Percentiles rank a stretch among this genome's conserved stretches.
Conservation (phyloP, 345 rosid genomes). For the Lagerstroemia speciosa region DNA sequence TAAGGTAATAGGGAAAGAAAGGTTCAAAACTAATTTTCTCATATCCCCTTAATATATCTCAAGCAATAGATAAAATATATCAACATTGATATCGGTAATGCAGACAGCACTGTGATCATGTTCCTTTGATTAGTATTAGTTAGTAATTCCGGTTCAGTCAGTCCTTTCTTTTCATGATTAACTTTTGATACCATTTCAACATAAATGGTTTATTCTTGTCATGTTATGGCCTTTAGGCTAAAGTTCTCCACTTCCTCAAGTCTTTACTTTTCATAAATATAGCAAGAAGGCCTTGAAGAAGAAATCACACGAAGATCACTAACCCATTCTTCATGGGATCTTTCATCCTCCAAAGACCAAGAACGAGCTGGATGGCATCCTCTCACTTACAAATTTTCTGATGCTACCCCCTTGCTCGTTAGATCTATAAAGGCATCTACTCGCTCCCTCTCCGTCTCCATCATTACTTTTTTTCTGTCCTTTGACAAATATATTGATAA, state of each 20-base stretch:
- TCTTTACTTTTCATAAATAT: not conserved
- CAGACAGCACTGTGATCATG: too few relatives aligned
- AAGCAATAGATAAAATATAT: too few relatives aligned
- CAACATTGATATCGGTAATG: too few relatives aligned
- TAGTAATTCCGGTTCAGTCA: too few relatives aligned
- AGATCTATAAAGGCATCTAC: constrained; percentile 61
- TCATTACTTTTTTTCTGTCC: not conserved
- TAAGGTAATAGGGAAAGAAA: too few relatives aligned
- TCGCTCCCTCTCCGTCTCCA: not conserved
- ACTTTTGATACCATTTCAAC: too few relatives aligned
- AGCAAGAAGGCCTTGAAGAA: constrained; percentile 77
- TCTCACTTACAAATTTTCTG: constrained; percentile 67
- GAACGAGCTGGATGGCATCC: constrained; percentile 96
- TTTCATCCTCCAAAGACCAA: constrained; percentile 60
- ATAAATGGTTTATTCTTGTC: too few relatives aligned
- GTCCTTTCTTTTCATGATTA: too few relatives aligned
- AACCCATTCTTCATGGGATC: constrained; percentile 82
- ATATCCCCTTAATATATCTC: too few relatives aligned
- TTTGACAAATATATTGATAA: not conserved
- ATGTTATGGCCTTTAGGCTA: not conserved
- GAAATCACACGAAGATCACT: constrained; percentile 74
- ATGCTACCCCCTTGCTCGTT: constrained; percentile 62
- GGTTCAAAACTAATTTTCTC: too few relatives aligned
- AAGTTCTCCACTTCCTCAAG: not conserved
- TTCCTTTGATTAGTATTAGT: too few relatives aligned